Evolutionary conservation across 2,329 filamentous ascomycete genomes (phyloP), one percentile per base, ranked within the genome.

Genomic region (Curvularia hawaiiensis): DNA sequence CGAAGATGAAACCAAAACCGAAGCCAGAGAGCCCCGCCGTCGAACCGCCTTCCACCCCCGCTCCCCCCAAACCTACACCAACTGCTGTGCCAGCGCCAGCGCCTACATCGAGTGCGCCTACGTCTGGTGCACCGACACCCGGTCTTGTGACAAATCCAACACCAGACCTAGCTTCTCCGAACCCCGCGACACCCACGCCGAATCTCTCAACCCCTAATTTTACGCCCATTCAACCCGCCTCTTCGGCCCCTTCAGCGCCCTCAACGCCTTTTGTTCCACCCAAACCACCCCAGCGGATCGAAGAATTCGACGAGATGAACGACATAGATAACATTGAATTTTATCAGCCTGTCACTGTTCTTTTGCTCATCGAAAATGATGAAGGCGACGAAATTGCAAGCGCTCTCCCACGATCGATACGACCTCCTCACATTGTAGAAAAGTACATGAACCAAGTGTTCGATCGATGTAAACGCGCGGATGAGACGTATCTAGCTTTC

Each of bases 271-370:
- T 66, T 41, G 33, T 67, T 2, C 67, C 70, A 7, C 68, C 70
- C 9, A 69, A 71, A 11, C 69, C 68, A 14, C 70, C 70, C 3
- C 70, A 72, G 4, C 66, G 73, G 14, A 74, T 75, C 41, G 72
- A 75, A 60, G 72, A 75, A 52, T 74, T 74, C 14, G 70, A 75
- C 68, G 76, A 61, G 65, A 74, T 82, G 84, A 54, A 85, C 84
- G 71, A 75, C 43, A 66, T 73, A 43, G 67, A 66, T 46, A 66
- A 75, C 33, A 68, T 75, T n/a, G 70, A 71, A 10, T 69, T 75
- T 75, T 94, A 92, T 70, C 89, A 93, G 64, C 90, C 90, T 2
- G 83, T 93, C 83, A 88, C 86, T 1, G 83, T 87, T 59, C 82
- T 84, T 40, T 79, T 88, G 41, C 79, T 81, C 38, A 82, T 83